phyloP scores from a whole-genome alignment of 2,329 filamentous ascomycete species.

The Laburnicola sp. region DNA sequence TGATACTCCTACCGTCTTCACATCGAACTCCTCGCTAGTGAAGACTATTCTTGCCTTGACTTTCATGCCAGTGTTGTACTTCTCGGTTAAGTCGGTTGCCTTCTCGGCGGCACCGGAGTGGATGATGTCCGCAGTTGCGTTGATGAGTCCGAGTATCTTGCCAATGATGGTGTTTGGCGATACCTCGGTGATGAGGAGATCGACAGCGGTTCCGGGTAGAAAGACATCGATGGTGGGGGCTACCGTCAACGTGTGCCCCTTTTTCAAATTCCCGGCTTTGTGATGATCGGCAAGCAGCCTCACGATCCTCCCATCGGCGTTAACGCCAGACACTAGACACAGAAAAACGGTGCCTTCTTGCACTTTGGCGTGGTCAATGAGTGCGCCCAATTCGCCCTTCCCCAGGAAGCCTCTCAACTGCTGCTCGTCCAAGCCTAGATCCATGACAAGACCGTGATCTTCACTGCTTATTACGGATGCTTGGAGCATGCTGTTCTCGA shows the following conservation, averaged over 20 bases:
- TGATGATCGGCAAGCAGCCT: conserved; percentile 78
- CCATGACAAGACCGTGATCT: conserved; percentile 93
- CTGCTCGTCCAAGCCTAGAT: conserved; percentile 72
- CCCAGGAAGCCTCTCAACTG: conserved; percentile 80
- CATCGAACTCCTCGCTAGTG: conserved; percentile 77
- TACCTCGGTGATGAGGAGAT: conserved; percentile 78
- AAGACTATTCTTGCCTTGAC: conserved; percentile 85
- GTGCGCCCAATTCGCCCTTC: conserved; percentile 74
- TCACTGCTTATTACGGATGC: conserved; percentile 89
- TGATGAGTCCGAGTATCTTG: conserved; percentile 88
- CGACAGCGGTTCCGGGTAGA: conserved; percentile 86
- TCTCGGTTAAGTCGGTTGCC: conserved; percentile 70
- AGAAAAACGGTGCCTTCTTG: conserved; percentile 84
- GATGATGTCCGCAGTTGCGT: conserved; percentile 86
- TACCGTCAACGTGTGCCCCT: conserved; percentile 67
- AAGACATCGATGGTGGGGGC: conserved; percentile 89
- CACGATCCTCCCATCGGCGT: conserved; percentile 76
- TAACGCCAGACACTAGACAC: conserved; percentile 76
- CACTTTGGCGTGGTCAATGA: conserved; percentile 66
- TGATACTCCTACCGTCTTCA: conserved; percentile 84
- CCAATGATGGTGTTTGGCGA: conserved; percentile 75
- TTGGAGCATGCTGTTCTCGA: conserved; percentile 78
- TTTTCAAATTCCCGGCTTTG: conserved; percentile 69
- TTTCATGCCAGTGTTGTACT: conserved; percentile 82
- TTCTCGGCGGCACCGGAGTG: conserved; percentile 79